These are phyloP conservation scores for Myriosclerotinia curreyana DNA, from an alignment of 2,329 filamentous ascomycete species.

Conservation along the genomic window DNA sequence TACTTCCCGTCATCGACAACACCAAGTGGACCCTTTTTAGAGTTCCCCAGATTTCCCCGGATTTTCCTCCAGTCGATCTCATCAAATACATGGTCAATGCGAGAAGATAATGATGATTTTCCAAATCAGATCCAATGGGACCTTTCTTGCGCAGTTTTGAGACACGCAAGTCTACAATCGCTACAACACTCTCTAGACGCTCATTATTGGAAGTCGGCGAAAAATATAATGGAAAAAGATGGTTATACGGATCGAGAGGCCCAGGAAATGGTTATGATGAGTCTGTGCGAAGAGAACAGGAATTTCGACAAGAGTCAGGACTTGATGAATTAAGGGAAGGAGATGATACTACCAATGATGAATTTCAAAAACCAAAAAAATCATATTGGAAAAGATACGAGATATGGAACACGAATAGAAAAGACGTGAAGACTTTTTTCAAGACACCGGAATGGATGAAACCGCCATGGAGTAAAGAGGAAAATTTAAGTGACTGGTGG, in stretches of 20 bases:
- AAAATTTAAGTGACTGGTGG: slow-evolving; percentile 7
- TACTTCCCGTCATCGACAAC: slow-evolving; percentile 15
- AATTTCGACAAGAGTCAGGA: background rate
- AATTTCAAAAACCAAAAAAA: background rate
- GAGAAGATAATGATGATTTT: slow-evolving; percentile 7
- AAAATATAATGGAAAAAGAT: slow-evolving; percentile 7
- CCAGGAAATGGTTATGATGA: background rate
- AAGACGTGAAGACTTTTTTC: slow-evolving; percentile 3
- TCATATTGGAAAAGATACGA: slow-evolving; percentile 9
- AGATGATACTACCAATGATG: background rate
- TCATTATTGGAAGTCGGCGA: background rate
- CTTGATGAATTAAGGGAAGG: background rate
- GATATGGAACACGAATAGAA: background rate
- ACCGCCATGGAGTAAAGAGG: slow-evolving; percentile 6
- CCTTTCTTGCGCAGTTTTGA: slow-evolving; percentile 8
- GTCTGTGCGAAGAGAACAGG: background rate
- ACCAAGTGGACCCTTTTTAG: slow-evolving; percentile 13
- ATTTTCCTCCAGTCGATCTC: slow-evolving; percentile 1
- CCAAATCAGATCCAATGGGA: background rate
- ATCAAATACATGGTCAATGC: slow-evolving; percentile 17
- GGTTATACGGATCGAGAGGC: background rate
- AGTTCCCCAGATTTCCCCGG: slow-evolving; percentile 16
- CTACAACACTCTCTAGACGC: background rate
- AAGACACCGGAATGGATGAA: slow-evolving; percentile 13
- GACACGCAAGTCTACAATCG: slow-evolving; percentile 9